These are phyloP conservation scores for Epichloe sylvatica DNA, from an alignment of 2,329 filamentous ascomycete genomes.

Conservation along the genomic window DNA sequence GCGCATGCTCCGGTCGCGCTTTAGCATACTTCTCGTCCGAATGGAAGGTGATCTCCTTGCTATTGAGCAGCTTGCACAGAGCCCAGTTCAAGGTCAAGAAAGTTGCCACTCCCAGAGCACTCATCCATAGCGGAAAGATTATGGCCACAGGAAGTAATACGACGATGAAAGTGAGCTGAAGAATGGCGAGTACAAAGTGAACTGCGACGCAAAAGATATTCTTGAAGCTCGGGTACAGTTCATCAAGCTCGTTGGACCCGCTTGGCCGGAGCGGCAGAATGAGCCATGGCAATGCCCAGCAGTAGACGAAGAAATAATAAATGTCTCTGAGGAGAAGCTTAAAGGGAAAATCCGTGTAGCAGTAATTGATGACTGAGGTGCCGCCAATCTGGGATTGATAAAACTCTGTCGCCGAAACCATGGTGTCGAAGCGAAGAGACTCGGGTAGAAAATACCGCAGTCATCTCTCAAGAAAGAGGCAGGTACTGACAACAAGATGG, in stretches of 20 bases:
- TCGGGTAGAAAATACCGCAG: background rate
- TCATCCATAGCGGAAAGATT: slow-evolving; percentile 35
- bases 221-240: slow-evolving; percentile 43
- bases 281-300: slow-evolving; percentile 45
- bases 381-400: slow-evolving; percentile 46
- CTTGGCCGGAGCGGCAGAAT: slow-evolving; percentile 42
- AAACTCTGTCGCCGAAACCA: slow-evolving; percentile 29
- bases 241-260: slow-evolving; percentile 42
- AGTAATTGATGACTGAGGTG: slow-evolving; percentile 42
- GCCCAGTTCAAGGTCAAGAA: slow-evolving; percentile 37
- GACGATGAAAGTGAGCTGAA: slow-evolving; percentile 48
- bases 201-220: slow-evolving; percentile 45
- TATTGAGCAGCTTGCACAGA: slow-evolving; percentile 38
- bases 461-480: background rate
- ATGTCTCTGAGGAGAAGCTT: slow-evolving; percentile 37
- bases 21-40: slow-evolving; percentile 41
- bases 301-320: slow-evolving; percentile 40
- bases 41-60: slow-evolving; percentile 31
- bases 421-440: background rate
- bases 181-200: slow-evolving; percentile 42
- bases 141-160: slow-evolving; percentile 35
- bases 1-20: slow-evolving; percentile 33
- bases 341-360: slow-evolving; percentile 43
- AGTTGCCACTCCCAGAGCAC: slow-evolving; percentile 21
- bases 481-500: background rate